Base-by-base conservation (phyloP, 495 filamentous ascomycete species). In the Penicillium lividum region DNA sequence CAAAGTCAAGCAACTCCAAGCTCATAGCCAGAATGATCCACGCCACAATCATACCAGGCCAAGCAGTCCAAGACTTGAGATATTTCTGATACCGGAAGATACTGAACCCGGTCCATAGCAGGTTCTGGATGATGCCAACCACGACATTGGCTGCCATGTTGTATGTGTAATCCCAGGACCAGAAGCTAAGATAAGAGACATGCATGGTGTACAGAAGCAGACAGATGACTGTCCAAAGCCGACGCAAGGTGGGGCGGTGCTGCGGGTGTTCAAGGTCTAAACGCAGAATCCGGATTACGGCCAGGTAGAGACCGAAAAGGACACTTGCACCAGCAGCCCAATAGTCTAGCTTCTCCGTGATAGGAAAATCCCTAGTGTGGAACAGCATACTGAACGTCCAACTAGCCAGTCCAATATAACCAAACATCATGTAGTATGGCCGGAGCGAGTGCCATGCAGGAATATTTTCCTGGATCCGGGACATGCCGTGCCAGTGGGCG, bases 91-190 rank as follows among this genome's bases (percentile, higher is more conserved):
- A 98, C 51, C 87, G 83, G 65, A 70, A 73, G 57, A 89, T 85
- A 63, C 90, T 93, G 72, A 95, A 97, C 61, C 80, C 85, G 13
- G 82, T 90, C 94, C 94, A 98, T 54, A 98, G 67, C 5, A 86
- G 44, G 60, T 98, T 97, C 68, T 90, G 87, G 29, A 95, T 69
- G 48, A 90, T 79, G 0, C 94, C 94, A 27, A 89, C 82, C 11
- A 83, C 86, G 28, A 98, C 90, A 64, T 97, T 98, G 16, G 92
- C 95, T 2, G 86, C 84, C 93, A 98, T 98, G 65, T 98, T 98
- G 75, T 98, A 98, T 3, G 86, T 86, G 68, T 98, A 98, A 68
- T 97, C 89, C 91, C 94, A 98, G 29, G 79, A 79, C 82, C 90
- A 88, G 59, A 91, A 83, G 64, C 84, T 90, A 47, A 98, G 81